Evolutionary conservation across 2,329 filamentous ascomycete genomes (phyloP).

Genomic region (Cladophialophora yegresii): DNA sequence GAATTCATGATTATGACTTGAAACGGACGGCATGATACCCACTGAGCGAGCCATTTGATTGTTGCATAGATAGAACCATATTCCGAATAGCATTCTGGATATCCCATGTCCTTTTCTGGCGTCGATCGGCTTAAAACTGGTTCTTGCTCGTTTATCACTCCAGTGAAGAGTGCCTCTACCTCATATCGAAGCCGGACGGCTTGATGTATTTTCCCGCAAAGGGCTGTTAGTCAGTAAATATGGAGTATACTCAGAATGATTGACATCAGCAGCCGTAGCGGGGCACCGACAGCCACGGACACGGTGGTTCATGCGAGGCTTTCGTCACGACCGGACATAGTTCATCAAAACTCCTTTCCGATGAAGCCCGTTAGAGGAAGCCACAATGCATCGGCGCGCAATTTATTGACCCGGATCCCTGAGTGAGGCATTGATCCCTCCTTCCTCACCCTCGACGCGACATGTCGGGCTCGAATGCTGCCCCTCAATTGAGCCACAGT

Average conservation of each 20-base stretch:
- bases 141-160: background rate
- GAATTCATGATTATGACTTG: slow-evolving; percentile 1
- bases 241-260: background rate
- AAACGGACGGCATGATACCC: slow-evolving; percentile 5
- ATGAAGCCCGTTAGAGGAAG: background rate
- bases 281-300: background rate
- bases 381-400: background rate
- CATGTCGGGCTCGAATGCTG: slow-evolving; percentile 19
- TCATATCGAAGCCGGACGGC: background rate
- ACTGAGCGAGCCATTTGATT: slow-evolving; percentile 2
- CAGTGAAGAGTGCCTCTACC: background rate
- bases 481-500: slow-evolving; percentile 31
- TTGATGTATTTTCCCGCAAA: background rate
- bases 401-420: background rate
- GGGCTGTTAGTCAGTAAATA: background rate
- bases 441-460: background rate
- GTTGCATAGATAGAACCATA: background rate
- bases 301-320: background rate
- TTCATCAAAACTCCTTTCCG: background rate
- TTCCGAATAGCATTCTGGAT: background rate
- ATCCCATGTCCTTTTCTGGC: background rate
- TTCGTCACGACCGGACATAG: background rate
- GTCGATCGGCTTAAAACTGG: background rate
- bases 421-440: background rate
- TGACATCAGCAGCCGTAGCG: background rate